These are phyloP conservation scores for Hondaea fermentalgiana DNA, from an alignment of 108 stramenopile species.

Conservation along the genomic window DNA sequence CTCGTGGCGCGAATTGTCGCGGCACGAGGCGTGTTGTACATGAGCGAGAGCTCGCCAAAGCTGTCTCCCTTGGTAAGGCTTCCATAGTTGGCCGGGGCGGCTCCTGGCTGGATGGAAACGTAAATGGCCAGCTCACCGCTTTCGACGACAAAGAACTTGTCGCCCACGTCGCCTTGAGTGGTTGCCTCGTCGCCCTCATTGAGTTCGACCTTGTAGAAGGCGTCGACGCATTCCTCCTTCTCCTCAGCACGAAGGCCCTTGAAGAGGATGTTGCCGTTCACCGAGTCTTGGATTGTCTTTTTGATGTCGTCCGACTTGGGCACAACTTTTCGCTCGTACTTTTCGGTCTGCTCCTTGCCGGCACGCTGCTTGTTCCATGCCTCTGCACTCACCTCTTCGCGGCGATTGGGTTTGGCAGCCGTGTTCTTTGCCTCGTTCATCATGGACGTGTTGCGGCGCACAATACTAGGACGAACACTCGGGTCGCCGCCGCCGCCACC, in stretches of 20 bases:
- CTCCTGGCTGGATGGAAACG: constrained; percentile 26
- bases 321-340: constrained; percentile 40
- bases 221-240: constrained; percentile 42
- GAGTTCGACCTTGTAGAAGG: constrained; percentile 38
- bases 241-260: constrained; percentile 47
- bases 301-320: constrained; percentile 35
- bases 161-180: constrained; percentile 54
- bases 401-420: neutral
- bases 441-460: neutral
- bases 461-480: neutral
- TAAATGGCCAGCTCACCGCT: constrained; percentile 48
- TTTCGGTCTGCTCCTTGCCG: neutral
- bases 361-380: neutral
- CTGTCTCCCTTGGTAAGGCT: constrained; percentile 30
- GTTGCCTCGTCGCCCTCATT: constrained; percentile 39
- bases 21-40: constrained; percentile 77
- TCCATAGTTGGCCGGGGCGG: neutral
- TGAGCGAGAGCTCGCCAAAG: constrained; percentile 71
- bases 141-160: constrained; percentile 60
- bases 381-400: neutral
- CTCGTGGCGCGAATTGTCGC: constrained; percentile 70
- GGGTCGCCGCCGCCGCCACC: neutral
- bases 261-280: constrained; percentile 46
- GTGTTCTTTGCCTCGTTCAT: neutral
- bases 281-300: constrained; percentile 39